phyloP scores from a whole-genome alignment of 2,329 filamentous ascomycete genomes.

The Cylindrodendrum hubeiense region DNA sequence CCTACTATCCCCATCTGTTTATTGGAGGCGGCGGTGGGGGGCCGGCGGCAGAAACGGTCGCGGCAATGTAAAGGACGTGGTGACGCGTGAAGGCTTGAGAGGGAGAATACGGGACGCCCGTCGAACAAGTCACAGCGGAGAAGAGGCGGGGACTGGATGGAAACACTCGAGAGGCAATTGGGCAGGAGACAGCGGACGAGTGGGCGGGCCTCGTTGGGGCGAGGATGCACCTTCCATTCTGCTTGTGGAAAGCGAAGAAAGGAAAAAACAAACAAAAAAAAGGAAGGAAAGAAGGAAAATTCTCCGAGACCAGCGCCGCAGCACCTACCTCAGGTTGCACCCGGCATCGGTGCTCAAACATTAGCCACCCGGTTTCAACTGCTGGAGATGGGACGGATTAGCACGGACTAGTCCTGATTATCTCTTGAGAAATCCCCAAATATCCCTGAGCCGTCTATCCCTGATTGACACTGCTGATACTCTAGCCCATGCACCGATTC shows the following conservation, averaged over 20 bases:
- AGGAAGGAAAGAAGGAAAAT: constrained; percentile 16
- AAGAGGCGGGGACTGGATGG: constrained; percentile 10
- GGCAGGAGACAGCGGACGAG: constrained; percentile 2
- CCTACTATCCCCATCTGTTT: not conserved
- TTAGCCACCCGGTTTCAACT: constrained; percentile 2
- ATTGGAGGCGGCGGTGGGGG: constrained; percentile 4
- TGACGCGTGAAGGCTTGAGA: not conserved
- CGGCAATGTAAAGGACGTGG: constrained; percentile 3
- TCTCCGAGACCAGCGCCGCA: constrained; percentile 23
- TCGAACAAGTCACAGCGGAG: constrained; percentile 11
- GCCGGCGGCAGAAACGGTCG: constrained; percentile 21
- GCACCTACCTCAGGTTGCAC: not conserved
- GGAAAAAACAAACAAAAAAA: constrained; percentile 8
- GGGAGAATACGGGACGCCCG: not conserved
- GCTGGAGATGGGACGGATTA: constrained; percentile 21
- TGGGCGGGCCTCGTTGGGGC: not conserved
- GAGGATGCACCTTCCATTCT: constrained; percentile 1
- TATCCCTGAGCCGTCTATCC: not conserved
- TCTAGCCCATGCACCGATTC: constrained; percentile 40
- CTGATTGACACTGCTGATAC: constrained; percentile 13
- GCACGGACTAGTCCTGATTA: not conserved
- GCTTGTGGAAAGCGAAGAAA: constrained; percentile 1
- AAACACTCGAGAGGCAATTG: constrained; percentile 11
- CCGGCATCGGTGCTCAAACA: not conserved
- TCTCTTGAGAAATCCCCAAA: not conserved